Conservation (phyloP, 2,329 filamentous ascomycete genomes). For the Colletotrichum magnum region DNA sequence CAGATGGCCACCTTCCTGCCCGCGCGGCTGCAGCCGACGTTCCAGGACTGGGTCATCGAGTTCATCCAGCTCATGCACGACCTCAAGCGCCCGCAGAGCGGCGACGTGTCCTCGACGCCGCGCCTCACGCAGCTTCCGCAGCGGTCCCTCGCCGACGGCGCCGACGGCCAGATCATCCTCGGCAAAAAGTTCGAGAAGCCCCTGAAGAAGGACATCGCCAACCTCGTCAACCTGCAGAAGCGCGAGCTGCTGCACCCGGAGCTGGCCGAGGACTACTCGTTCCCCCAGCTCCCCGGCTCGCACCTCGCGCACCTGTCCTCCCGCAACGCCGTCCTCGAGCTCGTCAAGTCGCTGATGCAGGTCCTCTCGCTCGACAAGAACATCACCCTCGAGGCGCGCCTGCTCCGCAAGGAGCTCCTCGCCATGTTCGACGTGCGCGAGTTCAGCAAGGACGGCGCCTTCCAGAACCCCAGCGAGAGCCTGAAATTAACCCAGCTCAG, state of each 20-base stretch:
- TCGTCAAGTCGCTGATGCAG: conserved; percentile 95
- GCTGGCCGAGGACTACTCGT: conserved; percentile 87
- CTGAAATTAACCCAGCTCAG: conserved; percentile 82
- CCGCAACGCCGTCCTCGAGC: conserved; percentile 74
- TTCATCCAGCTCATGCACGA: conserved; percentile 96
- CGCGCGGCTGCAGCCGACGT: conserved; percentile 81
- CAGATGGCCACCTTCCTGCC: conserved; percentile 94
- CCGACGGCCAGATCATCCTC: conserved; percentile 76
- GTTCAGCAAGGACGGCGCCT: conserved; percentile 89
- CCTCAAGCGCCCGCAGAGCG: conserved; percentile 78
- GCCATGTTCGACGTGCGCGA: conserved; percentile 94
- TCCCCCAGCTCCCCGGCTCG: conserved; percentile 84
- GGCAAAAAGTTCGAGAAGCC: conserved; percentile 90
- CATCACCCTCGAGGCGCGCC: conserved; percentile 87
- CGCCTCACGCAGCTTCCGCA: conserved; percentile 74
- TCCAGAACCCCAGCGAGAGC: conserved; percentile 85
- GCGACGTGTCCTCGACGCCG: conserved; percentile 65
- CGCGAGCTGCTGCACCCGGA: conserved; percentile 92
- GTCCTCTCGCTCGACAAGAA: conserved; percentile 92
- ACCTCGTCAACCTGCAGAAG: conserved; percentile 87
- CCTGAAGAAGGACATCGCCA: conserved; percentile 87
- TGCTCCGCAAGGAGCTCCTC: conserved; percentile 90
- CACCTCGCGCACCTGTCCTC: conserved; percentile 65
- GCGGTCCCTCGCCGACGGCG: conserved; percentile 68
- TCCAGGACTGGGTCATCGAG: conserved; percentile 93